These are phyloP conservation scores for Penicillium sp. DNA, from an alignment of 2,329 filamentous ascomycete genomes.

Conservation along the genomic window DNA sequence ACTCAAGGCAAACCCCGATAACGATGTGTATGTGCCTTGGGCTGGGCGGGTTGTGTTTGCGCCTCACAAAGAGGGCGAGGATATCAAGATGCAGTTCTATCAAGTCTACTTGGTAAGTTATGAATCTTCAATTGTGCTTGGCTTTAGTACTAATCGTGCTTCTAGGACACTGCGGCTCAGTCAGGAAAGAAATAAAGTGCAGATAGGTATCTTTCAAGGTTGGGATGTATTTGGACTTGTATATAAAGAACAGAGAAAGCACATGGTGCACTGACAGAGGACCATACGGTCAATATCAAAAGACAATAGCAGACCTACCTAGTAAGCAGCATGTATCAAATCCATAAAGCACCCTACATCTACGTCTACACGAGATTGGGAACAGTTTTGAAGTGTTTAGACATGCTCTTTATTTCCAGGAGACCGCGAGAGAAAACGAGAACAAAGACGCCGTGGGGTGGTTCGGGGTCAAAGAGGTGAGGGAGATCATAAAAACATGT, in stretches of 20 bases:
- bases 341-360: background rate
- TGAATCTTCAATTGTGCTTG: background rate
- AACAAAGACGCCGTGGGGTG: conserved; percentile 28
- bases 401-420: conserved; percentile 36
- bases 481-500: conserved; percentile 26
- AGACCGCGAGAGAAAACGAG: conserved; percentile 31
- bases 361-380: conserved; percentile 11
- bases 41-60: conserved; percentile 40
- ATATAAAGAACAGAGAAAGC: background rate
- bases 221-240: background rate
- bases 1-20: conserved; percentile 31
- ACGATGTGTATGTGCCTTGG: conserved; percentile 41
- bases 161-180: conserved; percentile 37
- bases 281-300: background rate
- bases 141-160: conserved; percentile 7
- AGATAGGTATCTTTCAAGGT: background rate
- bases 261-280: background rate
- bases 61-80: conserved; percentile 19
- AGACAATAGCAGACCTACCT: background rate
- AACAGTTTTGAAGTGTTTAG: conserved; percentile 28
- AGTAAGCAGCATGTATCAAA: background rate
- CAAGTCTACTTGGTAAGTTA: conserved; percentile 43
- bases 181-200: conserved; percentile 33
- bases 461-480: conserved; percentile 30
- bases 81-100: conserved; percentile 41